Conservation (phyloP, 2,329 filamentous ascomycete species). For the Thermothelomyces thermophilus region DNA sequence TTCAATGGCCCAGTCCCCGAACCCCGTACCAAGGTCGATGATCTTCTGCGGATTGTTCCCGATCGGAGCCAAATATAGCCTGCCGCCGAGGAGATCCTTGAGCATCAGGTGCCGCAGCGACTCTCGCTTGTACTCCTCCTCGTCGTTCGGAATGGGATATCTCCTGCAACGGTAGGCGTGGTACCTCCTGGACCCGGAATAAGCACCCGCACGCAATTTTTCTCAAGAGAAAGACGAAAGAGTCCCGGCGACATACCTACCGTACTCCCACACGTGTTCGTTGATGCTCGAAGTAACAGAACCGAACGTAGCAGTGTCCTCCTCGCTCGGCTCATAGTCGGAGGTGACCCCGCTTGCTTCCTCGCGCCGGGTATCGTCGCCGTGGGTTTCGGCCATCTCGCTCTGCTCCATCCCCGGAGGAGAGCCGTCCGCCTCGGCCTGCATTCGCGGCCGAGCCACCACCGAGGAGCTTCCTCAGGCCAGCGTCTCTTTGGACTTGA, state of each 20-base stretch:
- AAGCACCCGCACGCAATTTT: not conserved
- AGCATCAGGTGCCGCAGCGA: conserved; percentile 43
- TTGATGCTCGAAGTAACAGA: conserved; percentile 26
- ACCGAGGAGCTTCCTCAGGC: not conserved
- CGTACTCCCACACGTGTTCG: conserved; percentile 27
- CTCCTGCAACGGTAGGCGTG: conserved; percentile 41
- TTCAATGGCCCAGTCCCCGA: conserved; percentile 51
- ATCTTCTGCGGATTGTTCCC: conserved; percentile 41
- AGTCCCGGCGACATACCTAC: conserved; percentile 17
- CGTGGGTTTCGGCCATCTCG: conserved; percentile 18
- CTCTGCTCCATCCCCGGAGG: conserved; percentile 21
- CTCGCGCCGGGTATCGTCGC: conserved; percentile 15
- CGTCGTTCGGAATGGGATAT: conserved; percentile 49
- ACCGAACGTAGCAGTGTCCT: conserved; percentile 22
- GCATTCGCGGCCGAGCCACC: conserved; percentile 8
- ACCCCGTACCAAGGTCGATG: conserved; percentile 45
- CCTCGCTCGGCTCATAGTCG: conserved; percentile 24
- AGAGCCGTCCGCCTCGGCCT: not conserved
- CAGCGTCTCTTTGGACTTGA: not conserved
- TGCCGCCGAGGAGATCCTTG: conserved; percentile 40
- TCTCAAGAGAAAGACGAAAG: not conserved
- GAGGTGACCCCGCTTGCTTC: conserved; percentile 20
- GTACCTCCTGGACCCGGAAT: conserved; percentile 37
- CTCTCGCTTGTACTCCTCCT: conserved; percentile 43
- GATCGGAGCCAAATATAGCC: conserved; percentile 39